Base-by-base conservation (phyloP, 2,329 filamentous ascomycete genomes). In the Trichoderma lentiforme region DNA sequence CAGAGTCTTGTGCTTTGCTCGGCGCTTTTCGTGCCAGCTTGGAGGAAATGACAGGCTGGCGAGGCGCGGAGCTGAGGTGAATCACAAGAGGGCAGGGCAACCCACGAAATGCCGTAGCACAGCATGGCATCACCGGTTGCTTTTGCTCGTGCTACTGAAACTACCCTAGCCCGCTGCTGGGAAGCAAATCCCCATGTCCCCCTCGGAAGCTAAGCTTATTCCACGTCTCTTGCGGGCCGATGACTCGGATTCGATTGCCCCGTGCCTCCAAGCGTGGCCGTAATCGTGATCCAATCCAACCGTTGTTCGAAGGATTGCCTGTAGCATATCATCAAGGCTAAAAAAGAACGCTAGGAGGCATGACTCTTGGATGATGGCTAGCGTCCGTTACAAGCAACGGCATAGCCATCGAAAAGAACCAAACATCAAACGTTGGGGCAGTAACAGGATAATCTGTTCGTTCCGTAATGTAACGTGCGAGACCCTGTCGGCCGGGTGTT, bases 181-280 rank as follows among this genome's bases (percentile, higher is more conserved):
- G 26, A 51, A 24, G 47, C 12, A 36, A n/a, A 43, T 43, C 39
- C 64, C 64, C 63, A 57, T 56, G 63, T 66, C 47, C 14, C 30
- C 39, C 39, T 66, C 64, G 66, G 66, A 69, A 61, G 66, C 66
- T 62, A 70, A 70, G 43, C 28, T 51, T 70, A 36, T 47, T 61
- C 39, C 39, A 70, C 47, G 57, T 43, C 57, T 70, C 56, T 43
- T 36, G 57, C 67, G 67, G 57, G 67, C 67, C 67, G 67, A 70
- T 62, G 67, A 70, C 67, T 70, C 67, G 67, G 57, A 70, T 62
- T 70, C 57, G 67, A 70, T 53, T 69, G 66, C 39, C 66, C 66
- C 66, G 66, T 69, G 66, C 66, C 24, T 58, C 56, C 56, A 62
- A 43, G 56, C 57, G 15, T 21, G 24, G 63, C 53, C 34, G 36